Conservation (phyloP, 2,329 filamentous ascomycete species). For the Simplicillium sp. region DNA sequence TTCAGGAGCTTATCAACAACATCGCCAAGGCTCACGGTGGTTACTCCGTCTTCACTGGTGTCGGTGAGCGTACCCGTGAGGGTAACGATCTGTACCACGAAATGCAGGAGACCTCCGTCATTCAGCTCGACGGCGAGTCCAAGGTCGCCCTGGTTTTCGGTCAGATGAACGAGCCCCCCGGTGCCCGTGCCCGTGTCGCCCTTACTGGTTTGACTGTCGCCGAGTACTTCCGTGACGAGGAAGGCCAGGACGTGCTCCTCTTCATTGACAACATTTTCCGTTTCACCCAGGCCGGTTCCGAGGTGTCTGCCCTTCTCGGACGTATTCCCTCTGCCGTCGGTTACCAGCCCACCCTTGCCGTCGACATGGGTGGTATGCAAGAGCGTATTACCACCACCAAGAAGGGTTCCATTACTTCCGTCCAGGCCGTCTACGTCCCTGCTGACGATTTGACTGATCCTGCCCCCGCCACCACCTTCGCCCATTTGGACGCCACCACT, state of each 20-base stretch:
- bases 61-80: conserved; percentile 99
- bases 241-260: conserved; percentile 93
- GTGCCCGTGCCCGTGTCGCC: conserved; percentile 98
- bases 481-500: conserved; percentile 99
- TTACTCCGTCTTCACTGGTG: conserved; percentile 99
- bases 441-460: conserved; percentile 99
- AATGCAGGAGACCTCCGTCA: conserved; percentile 99
- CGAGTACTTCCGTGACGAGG: conserved; percentile 70
- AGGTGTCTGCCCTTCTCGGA: conserved; percentile 98
- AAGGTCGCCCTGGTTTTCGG: conserved; percentile 99
- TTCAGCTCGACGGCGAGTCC: conserved; percentile 97
- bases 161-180: conserved; percentile 99
- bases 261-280: conserved; percentile 99
- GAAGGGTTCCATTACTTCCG: conserved; percentile 99
- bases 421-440: conserved; percentile 99
- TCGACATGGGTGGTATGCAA: conserved; percentile 99
- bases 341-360: conserved; percentile 97
- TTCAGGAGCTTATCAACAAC: conserved; percentile 99
- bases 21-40: conserved; percentile 99
- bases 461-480: conserved; percentile 98
- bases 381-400: conserved; percentile 99
- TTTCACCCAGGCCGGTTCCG: conserved; percentile 99
- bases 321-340: conserved; percentile 99
- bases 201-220: conserved; percentile 78
- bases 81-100: conserved; percentile 99